Percentiles rank a stretch among this genome's conserved stretches.
phyloP scores from a whole-genome alignment of 1,284 basidiomycete genomes.

The Ustilago loliicola region DNA sequence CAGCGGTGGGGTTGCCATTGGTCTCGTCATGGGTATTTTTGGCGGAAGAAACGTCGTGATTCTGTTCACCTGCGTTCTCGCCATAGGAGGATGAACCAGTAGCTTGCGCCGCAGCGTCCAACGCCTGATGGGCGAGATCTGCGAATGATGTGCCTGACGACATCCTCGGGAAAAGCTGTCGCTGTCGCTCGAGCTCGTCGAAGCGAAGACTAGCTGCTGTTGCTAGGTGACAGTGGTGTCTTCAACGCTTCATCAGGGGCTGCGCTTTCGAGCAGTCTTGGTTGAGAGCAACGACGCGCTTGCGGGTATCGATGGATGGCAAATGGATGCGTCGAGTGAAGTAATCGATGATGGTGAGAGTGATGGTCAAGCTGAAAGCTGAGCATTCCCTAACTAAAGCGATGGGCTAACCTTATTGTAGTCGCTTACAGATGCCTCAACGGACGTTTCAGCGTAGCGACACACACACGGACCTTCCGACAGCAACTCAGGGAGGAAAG shows the following conservation, averaged over 20 bases:
- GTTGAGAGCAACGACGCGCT: not conserved
- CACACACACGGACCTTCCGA: not conserved
- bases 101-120: conserved; percentile 36
- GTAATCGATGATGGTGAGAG: not conserved
- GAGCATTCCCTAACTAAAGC: not conserved
- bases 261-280: not conserved
- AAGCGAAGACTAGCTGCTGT: not conserved
- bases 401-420: not conserved
- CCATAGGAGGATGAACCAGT: conserved; percentile 29
- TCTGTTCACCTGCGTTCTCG: conserved; percentile 5
- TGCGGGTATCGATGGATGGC: no score
- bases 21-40: conserved; percentile 3
- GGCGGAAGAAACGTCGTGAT: conserved; percentile 6
- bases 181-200: not conserved
- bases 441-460: not conserved
- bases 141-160: conserved; percentile 56
- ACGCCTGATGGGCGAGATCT: conserved; percentile 54
- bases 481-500: not conserved
- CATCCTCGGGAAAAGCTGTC: conserved; percentile 15
- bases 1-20: not conserved
- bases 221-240: not conserved
- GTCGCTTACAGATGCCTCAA: no score
- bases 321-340: not conserved
- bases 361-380: not conserved
- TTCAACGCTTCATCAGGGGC: not conserved